These are phyloP conservation scores for Schrenkiella parvula DNA, from an alignment of 345 rosid species.

Conservation along the genomic window DNA sequence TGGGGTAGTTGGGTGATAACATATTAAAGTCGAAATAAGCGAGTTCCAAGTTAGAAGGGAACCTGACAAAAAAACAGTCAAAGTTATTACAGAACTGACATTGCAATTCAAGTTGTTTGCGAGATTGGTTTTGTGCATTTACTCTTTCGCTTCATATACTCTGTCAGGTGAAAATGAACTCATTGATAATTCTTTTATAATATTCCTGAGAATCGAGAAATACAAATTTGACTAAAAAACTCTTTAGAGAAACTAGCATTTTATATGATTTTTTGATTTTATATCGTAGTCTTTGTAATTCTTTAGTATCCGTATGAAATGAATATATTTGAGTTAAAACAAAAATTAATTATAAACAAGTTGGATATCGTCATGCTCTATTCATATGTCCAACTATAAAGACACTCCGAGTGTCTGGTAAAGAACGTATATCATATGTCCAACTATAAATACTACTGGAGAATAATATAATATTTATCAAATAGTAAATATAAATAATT, in stretches of 20 bases:
- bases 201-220: not conserved
- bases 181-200: not conserved
- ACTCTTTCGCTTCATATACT: not conserved
- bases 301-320: no score
- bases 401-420: no score
- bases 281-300: no score
- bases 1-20: constrained; percentile 20
- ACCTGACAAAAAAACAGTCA: constrained; percentile 22
- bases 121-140: constrained; percentile 27
- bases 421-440: no score
- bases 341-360: no score
- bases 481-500: no score
- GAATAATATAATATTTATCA: no score
- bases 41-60: constrained; percentile 17
- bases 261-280: no score
- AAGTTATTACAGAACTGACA: constrained; percentile 5
- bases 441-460: no score
- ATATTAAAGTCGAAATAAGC: constrained; percentile 17
- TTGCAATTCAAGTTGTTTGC: not conserved
- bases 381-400: no score
- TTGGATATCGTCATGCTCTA: no score
- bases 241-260: not conserved
- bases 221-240: not conserved
- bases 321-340: no score
- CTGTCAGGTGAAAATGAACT: not conserved